Conservation (phyloP, 2,329 filamentous ascomycete genomes). For the Colletotrichum musicola region DNA sequence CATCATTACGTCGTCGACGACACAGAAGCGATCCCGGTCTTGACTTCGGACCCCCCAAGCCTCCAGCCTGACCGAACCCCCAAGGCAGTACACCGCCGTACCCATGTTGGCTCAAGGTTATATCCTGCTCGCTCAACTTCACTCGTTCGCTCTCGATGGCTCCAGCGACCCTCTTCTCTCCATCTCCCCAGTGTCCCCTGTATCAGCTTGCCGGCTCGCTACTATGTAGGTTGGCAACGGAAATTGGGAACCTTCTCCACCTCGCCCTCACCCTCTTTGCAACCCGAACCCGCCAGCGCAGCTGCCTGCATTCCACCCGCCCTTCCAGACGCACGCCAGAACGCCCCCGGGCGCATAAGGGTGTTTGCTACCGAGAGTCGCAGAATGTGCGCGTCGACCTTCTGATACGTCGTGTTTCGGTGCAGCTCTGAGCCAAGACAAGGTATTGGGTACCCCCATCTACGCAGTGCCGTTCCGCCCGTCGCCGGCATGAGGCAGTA, state of each 20-base stretch:
- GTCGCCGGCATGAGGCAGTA: no score
- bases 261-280: neutral
- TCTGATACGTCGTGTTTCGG: conserved; percentile 18
- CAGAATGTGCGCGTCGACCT: neutral
- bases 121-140: no score
- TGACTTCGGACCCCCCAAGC: conserved; percentile 9
- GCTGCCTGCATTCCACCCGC: conserved; percentile 31
- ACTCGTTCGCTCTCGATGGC: conserved; percentile 12
- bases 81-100: no score
- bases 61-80: no score
- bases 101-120: no score
- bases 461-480: no score
- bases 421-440: conserved; percentile 10
- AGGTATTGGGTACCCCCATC: conserved; percentile 9
- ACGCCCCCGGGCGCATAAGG: conserved; percentile 26
- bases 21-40: conserved; percentile 18
- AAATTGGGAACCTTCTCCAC: conserved; percentile 24
- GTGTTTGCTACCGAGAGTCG: conserved; percentile 5
- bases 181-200: conserved; percentile 6
- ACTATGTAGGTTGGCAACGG: neutral
- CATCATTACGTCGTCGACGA: conserved; percentile 22
- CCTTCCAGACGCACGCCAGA: conserved; percentile 39
- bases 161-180: conserved; percentile 25
- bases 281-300: neutral
- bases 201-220: conserved; percentile 9